phyloP scores from a whole-genome alignment of 1,284 basidiomycete genomes.

The Papiliotrema nemorosa region DNA sequence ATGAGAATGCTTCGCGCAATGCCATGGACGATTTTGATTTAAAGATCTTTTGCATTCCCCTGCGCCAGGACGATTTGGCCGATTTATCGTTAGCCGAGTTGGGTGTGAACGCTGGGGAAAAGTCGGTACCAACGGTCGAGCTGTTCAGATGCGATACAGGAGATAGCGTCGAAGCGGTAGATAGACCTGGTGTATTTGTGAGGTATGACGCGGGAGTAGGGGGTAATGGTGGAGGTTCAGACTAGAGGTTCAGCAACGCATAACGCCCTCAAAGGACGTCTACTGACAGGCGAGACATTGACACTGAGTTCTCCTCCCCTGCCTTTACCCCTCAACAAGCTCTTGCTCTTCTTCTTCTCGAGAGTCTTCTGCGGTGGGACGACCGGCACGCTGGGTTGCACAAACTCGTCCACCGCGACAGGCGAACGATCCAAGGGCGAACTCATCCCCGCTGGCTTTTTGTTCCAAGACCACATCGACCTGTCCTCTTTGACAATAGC shows the following conservation, averaged over 20 bases:
- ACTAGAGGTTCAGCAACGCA: conserved; percentile 8
- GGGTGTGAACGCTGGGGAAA: too few relatives aligned
- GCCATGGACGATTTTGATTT: conserved; percentile 38
- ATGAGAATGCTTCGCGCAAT: conserved; percentile 25
- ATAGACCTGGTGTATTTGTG: conserved; percentile 17
- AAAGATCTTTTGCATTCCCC: conserved; percentile 41
- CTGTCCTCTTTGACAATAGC: conserved; percentile 1
- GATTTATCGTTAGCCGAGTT: conserved; percentile 6
- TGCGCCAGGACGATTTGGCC: conserved; percentile 34
- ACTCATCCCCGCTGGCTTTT: not conserved
- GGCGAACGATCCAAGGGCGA: not conserved
- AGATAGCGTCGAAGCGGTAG: conserved; percentile 12
- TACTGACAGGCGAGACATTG: conserved; percentile 7
- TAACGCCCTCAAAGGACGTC: too few relatives aligned
- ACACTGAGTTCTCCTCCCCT: conserved; percentile 29
- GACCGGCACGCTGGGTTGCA: not conserved
- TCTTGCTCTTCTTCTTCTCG: conserved; percentile 29
- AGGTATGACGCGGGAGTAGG: conserved; percentile 25
- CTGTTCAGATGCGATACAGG: not conserved
- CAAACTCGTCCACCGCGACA: not conserved
- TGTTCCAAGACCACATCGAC: conserved; percentile 4
- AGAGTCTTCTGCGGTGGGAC: conserved; percentile 5
- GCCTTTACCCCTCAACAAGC: conserved; percentile 24
- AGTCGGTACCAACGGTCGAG: conserved; percentile 6
- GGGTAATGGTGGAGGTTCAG: conserved; percentile 23